A percentile compares a stretch with the other conserved stretches of the same genome.
Evolutionary conservation across 805 yeast genomes (phyloP).

Genomic region (Nakazawaea ishiwadae): DNA sequence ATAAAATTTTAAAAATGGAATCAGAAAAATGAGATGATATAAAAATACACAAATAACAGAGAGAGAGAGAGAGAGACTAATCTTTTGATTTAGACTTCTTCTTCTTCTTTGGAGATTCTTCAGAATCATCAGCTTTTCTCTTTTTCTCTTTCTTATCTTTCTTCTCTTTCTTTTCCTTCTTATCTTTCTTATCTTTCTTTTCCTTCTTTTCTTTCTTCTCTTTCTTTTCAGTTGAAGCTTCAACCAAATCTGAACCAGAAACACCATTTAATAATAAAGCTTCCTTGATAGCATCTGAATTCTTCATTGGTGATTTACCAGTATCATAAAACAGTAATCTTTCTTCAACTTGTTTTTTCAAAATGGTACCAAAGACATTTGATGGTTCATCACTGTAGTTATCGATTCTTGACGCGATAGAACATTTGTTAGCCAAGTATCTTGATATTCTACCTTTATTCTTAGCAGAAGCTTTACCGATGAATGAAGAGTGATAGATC

Average conservation of each 20-base stretch:
- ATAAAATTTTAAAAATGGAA: background rate
- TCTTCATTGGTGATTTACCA: slow-evolving; percentile 96
- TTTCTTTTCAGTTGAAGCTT: slow-evolving; percentile 23
- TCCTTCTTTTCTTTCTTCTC: slow-evolving; percentile 34
- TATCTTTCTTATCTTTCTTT: slow-evolving; percentile 44
- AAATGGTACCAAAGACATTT: slow-evolving; percentile 81
- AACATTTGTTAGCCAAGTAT: slow-evolving; percentile 97
- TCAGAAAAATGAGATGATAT: slow-evolving; percentile 1
- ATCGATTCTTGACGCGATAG: slow-evolving; percentile 98
- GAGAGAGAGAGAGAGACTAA: slow-evolving; percentile 12
- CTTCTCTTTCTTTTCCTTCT: slow-evolving; percentile 47
- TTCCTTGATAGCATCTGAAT: slow-evolving; percentile 87
- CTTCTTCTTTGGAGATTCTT: slow-evolving; percentile 30
- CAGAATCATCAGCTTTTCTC: slow-evolving; percentile 28
- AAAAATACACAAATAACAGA: background rate
- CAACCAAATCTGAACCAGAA: slow-evolving; percentile 23
- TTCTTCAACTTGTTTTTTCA: slow-evolving; percentile 97
- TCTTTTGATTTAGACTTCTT: slow-evolving; percentile 29
- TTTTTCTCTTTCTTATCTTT: slow-evolving; percentile 40
- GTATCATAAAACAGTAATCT: slow-evolving; percentile 94
- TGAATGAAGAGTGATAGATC: slow-evolving; percentile 91
- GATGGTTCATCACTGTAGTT: slow-evolving; percentile 94
- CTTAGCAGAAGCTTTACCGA: slow-evolving; percentile 90
- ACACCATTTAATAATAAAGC: slow-evolving; percentile 67
- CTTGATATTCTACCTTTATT: slow-evolving; percentile 99